phyloP scores from a whole-genome alignment of 2,329 filamentous ascomycete species.

The Verticillium tricorpus region DNA sequence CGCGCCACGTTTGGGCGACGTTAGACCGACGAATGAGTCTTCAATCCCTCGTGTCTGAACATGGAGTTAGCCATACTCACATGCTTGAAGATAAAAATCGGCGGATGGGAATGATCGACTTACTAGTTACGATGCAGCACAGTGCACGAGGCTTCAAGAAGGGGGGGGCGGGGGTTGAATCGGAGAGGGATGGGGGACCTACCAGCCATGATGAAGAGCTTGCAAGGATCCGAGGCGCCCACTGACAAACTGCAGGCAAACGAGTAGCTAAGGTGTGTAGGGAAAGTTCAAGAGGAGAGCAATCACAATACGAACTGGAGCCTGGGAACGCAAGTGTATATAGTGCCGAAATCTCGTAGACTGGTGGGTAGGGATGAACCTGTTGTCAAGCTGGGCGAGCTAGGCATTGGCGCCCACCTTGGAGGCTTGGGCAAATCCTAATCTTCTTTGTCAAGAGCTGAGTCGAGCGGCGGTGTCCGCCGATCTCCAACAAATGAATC shows the following conservation, averaged over 20 bases:
- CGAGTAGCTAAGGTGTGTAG: too few relatives aligned
- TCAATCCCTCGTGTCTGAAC: not conserved
- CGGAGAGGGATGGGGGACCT: conserved; percentile 8
- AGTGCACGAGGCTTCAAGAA: not conserved
- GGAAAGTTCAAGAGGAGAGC: too few relatives aligned
- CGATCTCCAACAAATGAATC: not conserved
- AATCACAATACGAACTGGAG: not conserved
- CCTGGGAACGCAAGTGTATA: not conserved
- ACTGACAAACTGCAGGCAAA: too few relatives aligned
- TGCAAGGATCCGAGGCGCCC: not conserved
- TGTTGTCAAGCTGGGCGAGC: not conserved
- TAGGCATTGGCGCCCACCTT: not conserved
- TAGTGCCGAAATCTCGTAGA: not conserved
- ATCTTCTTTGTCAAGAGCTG: not conserved
- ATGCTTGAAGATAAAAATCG: not conserved
- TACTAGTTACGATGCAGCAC: conserved; percentile 10
- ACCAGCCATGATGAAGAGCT: conserved; percentile 12
- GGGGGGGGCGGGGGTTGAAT: not conserved
- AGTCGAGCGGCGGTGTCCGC: not conserved
- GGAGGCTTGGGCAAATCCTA: not conserved
- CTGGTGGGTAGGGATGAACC: not conserved
- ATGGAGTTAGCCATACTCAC: not conserved
- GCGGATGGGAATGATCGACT: not conserved
- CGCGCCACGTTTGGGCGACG: conserved; percentile 10
- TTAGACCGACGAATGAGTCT: conserved; percentile 11